Conservation (phyloP, 2,329 filamentous ascomycete genomes). For the Fusarium tjaetaba region DNA sequence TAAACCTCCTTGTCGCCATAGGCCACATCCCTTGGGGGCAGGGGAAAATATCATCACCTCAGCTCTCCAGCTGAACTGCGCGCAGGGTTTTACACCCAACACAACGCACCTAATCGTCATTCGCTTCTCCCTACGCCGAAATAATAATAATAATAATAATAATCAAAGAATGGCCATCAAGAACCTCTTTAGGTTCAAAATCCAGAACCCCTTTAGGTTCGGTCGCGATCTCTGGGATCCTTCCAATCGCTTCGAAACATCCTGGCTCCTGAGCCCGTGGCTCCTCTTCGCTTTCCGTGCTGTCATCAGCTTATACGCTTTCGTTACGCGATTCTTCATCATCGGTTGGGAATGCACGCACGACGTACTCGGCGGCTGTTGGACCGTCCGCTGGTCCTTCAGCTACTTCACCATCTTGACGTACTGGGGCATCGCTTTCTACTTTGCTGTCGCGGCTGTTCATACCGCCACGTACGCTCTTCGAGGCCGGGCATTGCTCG, state of each 20-base stretch:
- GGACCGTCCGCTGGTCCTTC: constrained; percentile 66
- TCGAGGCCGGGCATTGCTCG: constrained; percentile 63
- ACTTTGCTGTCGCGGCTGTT: constrained; percentile 72
- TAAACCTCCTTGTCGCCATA: constrained; percentile 5
- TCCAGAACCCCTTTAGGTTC: constrained; percentile 50
- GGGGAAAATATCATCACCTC: neutral
- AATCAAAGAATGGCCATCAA: constrained; percentile 25
- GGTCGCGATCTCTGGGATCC: constrained; percentile 60
- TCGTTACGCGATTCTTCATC: constrained; percentile 74
- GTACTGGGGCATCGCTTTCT: constrained; percentile 86
- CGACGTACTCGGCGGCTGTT: constrained; percentile 54
- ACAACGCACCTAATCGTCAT: neutral
- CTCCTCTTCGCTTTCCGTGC: constrained; percentile 68
- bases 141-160: constrained; percentile 16
- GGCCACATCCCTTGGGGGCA: constrained; percentile 3
- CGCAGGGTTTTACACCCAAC: neutral
- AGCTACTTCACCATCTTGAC: constrained; percentile 86
- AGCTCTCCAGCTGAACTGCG: neutral
- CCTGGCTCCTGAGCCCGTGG: constrained; percentile 78
- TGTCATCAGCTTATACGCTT: constrained; percentile 71
- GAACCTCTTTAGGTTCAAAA: constrained; percentile 49
- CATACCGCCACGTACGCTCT: constrained; percentile 76
- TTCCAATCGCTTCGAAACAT: constrained; percentile 78
- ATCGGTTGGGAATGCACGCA: constrained; percentile 73
- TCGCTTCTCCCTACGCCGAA: neutral